Base-by-base conservation (phyloP, 257 asterid species). In the Petunia secreta region DNA sequence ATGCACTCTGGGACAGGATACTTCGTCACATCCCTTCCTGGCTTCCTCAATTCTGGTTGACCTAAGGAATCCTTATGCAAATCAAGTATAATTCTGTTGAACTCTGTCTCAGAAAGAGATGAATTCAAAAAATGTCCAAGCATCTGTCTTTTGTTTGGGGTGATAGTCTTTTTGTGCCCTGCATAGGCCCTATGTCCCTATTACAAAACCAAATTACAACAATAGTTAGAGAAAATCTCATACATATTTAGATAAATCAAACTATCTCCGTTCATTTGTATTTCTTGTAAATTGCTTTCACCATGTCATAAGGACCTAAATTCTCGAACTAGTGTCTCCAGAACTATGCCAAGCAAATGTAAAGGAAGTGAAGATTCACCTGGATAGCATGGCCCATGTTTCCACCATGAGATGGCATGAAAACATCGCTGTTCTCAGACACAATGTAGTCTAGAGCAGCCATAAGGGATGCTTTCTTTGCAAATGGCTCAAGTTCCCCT, bases 401-500 rank as follows among this genome's bases (percentile, higher is more conserved):
- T 81, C 99, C 98, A 34, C 99, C 99, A 82, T 95, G 99, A 55
- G 99, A 95, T 14, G 96, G 97, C 99, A 95, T 95, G 95, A 93
- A 93, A 2, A 91, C 97, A 69, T 95, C 92, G 80, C 99, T 93
- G 16, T 86, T 89, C 88, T 91, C 98, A 0, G 95, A 91, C 5
- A 95, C 94, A 11, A 93, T 90, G 69, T 90, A 90, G 64, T 95
- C 99, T n/a, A 95, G 86, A n/a, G 97, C 98, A 62, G 97, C 97
- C 94, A 92, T 85, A 53, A 91, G 5, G 1, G 98, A 95, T 43
- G 97, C 95, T 83, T 90, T 92, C 73, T 86, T 88, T 14, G 85
- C 80, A 81, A 91, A 92, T 9, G 97, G 92, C 86, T 93, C 97
- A 34, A 95, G 97, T 87, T 95, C 99, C 65, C 91, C 93, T 0